phyloP scores from a whole-genome alignment of 2,329 filamentous ascomycete genomes.

The Pseudocercospora fuligena region DNA sequence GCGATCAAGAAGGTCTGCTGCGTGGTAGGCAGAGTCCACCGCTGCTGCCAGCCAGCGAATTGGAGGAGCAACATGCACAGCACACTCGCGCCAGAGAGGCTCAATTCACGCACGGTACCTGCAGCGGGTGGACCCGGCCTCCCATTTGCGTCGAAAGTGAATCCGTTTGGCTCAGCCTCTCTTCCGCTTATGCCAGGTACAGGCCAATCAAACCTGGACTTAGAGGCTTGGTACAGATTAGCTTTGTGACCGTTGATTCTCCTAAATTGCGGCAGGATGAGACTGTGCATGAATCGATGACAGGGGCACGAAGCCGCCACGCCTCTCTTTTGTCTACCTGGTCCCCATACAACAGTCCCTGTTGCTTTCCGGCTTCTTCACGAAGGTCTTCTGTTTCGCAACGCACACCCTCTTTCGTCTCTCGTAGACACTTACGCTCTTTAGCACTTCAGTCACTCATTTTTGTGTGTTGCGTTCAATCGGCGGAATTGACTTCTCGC shows the following conservation, averaged over 20 bases:
- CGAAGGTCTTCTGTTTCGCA: slow-evolving; percentile 34
- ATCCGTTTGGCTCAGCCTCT: slow-evolving; percentile 17
- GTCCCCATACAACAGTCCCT: slow-evolving; percentile 13
- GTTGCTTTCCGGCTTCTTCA: slow-evolving; percentile 20
- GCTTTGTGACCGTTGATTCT: slow-evolving; percentile 25
- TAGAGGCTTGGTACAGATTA: slow-evolving; percentile 18
- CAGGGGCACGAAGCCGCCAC: slow-evolving; percentile 20
- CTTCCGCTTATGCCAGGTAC: slow-evolving; percentile 23
- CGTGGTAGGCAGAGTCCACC: slow-evolving; percentile 6
- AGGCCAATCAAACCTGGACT: slow-evolving; percentile 21
- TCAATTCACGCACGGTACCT: slow-evolving; percentile 14
- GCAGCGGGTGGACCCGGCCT: slow-evolving; percentile 16
- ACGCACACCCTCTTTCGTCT: slow-evolving; percentile 36
- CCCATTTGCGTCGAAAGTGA: slow-evolving; percentile 8
- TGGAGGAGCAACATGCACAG: slow-evolving; percentile 10
- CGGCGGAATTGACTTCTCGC: slow-evolving; percentile 34
- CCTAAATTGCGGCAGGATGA: slow-evolving; percentile 26
- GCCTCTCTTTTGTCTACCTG: slow-evolving; percentile 16
- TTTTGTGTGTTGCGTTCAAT: slow-evolving; percentile 32
- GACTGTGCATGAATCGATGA: slow-evolving; percentile 24
- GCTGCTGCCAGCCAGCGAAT: slow-evolving; percentile 11
- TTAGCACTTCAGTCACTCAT: slow-evolving; percentile 41
- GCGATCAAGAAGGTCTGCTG: not conserved
- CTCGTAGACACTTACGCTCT: slow-evolving; percentile 40
- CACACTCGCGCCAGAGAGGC: slow-evolving; percentile 1